phyloP scores from a whole-genome alignment of 2,329 filamentous ascomycete genomes.

The Aphanoascus verrucosus region DNA sequence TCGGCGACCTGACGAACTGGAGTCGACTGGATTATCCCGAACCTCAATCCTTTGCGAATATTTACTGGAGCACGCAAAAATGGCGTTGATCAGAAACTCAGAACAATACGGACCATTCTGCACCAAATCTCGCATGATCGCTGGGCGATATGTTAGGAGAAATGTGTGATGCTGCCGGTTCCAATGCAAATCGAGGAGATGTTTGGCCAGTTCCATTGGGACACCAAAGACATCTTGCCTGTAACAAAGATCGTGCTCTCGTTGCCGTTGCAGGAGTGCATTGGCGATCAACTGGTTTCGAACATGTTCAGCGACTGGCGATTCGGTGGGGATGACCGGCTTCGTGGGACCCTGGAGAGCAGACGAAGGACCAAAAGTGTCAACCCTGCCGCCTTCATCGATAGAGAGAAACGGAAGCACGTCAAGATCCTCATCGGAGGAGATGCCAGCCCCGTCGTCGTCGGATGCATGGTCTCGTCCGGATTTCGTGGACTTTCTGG shows the following conservation, averaged over 20 bases:
- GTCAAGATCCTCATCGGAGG: slow-evolving; percentile 17
- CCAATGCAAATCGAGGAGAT: slow-evolving; percentile 34
- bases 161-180: slow-evolving; percentile 32
- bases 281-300: slow-evolving; percentile 20
- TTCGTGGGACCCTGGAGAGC: slow-evolving; percentile 15
- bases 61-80: slow-evolving; percentile 33
- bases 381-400: slow-evolving; percentile 15
- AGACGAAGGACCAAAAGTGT: slow-evolving; percentile 16
- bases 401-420: slow-evolving; percentile 17
- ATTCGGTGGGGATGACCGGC: slow-evolving; percentile 12
- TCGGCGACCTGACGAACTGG: slow-evolving; percentile 27
- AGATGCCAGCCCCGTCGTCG: slow-evolving; percentile 14
- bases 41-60: slow-evolving; percentile 32
- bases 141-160: slow-evolving; percentile 32
- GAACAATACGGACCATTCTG: slow-evolving; percentile 29
- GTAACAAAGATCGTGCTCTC: slow-evolving; percentile 16
- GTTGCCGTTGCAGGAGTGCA: slow-evolving; percentile 18
- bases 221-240: slow-evolving; percentile 17
- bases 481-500: background rate
- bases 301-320: slow-evolving; percentile 15
- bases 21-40: slow-evolving; percentile 26
- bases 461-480: slow-evolving; percentile 12
- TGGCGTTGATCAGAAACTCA: slow-evolving; percentile 33
- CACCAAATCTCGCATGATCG: slow-evolving; percentile 30
- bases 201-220: slow-evolving; percentile 25